These are phyloP conservation scores for Cyclostephanos tholiformis DNA, from an alignment of 108 stramenopile genomes.

Conservation along the genomic window DNA sequence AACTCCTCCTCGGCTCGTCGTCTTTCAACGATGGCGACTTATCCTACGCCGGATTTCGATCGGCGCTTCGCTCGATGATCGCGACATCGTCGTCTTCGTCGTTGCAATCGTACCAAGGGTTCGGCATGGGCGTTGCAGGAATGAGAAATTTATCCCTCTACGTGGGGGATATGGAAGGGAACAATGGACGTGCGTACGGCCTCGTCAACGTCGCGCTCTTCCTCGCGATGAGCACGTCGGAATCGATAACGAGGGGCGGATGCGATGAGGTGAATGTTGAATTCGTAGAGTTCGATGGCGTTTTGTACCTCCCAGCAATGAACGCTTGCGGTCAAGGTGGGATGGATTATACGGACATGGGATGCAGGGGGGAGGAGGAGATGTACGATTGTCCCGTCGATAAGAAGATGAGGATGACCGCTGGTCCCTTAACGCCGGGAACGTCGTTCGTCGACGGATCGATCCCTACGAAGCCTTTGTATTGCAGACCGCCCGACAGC, in stretches of 20 bases:
- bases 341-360: conserved; percentile 24
- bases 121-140: no score
- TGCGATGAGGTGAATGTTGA: conserved; percentile 42
- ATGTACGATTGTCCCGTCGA: conserved; percentile 36
- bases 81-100: no score
- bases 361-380: conserved; percentile 10
- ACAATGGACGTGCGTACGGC: conserved; percentile 31
- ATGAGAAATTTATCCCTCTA: neutral
- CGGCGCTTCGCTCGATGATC: conserved; percentile 28
- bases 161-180: neutral
- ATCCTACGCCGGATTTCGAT: conserved; percentile 25
- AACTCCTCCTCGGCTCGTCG: conserved; percentile 15
- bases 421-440: neutral
- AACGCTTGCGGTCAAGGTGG: conserved; percentile 48
- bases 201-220: conserved; percentile 45
- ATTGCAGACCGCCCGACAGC: conserved; percentile 29
- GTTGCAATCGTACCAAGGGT: no score
- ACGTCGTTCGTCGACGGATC: neutral
- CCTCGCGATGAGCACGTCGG: conserved; percentile 26
- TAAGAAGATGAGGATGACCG: conserved; percentile 17
- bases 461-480: conserved; percentile 18
- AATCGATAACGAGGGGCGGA: conserved; percentile 32
- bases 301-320: conserved; percentile 14
- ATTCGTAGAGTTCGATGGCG: neutral
- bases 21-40: conserved; percentile 10